These are phyloP conservation scores for Fusarium vanettenii DNA, from an alignment of 2,329 filamentous ascomycete species.

Conservation along the genomic window DNA sequence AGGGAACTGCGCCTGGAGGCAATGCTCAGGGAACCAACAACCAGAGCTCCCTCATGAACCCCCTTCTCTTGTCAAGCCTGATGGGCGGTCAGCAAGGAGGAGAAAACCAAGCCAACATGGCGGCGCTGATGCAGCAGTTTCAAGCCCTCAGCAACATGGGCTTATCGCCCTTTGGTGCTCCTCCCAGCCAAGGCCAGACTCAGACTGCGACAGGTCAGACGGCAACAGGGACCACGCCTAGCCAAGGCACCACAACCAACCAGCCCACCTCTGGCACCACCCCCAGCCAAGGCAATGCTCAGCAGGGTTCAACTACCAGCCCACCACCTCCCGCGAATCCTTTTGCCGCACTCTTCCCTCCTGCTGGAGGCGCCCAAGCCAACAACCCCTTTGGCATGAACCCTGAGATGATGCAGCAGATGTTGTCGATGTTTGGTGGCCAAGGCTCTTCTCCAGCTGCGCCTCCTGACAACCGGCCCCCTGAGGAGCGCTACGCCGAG, in stretches of 20 bases:
- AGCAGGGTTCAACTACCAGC: slow-evolving; percentile 45
- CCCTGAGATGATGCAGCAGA: slow-evolving; percentile 67
- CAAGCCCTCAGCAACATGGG: slow-evolving; percentile 45
- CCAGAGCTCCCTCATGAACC: slow-evolving; percentile 53
- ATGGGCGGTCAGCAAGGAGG: slow-evolving; percentile 31
- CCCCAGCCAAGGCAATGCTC: slow-evolving; percentile 19
- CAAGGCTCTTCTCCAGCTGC: slow-evolving; percentile 59
- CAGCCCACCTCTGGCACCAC: slow-evolving; percentile 39
- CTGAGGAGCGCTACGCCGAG: slow-evolving; percentile 91
- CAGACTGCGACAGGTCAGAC: slow-evolving; percentile 45
- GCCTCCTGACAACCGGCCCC: slow-evolving; percentile 84
- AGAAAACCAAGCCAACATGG: slow-evolving; percentile 19
- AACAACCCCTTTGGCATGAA: slow-evolving; percentile 60
- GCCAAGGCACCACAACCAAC: slow-evolving; percentile 39
- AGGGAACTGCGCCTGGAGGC: slow-evolving; percentile 49
- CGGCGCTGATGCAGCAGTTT: slow-evolving; percentile 44
- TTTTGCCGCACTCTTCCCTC: slow-evolving; percentile 73
- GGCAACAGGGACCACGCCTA: slow-evolving; percentile 43
- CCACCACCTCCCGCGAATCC: slow-evolving; percentile 68
- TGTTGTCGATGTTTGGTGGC: slow-evolving; percentile 61
- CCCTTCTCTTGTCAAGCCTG: slow-evolving; percentile 45
- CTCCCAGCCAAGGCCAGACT: not conserved
- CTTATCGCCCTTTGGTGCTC: slow-evolving; percentile 51
- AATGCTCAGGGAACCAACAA: slow-evolving; percentile 46
- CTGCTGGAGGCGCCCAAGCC: slow-evolving; percentile 44